Percentiles rank a stretch among this genome's conserved stretches.
phyloP scores from a whole-genome alignment of 2,329 filamentous ascomycete species.

The Diaporthe sp. region DNA sequence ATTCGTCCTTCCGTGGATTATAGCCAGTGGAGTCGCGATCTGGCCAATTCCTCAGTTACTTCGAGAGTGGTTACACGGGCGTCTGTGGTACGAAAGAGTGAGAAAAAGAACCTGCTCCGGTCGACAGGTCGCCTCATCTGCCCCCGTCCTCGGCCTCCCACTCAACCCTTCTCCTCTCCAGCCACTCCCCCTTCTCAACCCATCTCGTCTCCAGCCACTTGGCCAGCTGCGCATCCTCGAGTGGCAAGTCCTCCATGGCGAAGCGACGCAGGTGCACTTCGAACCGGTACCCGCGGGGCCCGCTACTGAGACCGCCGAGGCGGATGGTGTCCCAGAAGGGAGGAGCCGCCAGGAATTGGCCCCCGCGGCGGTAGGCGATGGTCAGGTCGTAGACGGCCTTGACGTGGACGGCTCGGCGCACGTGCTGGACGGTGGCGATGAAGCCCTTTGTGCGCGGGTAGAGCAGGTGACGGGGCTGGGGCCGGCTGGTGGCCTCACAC shows the following conservation, averaged over 20 bases:
- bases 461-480: conserved; percentile 66
- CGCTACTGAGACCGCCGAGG: conserved; percentile 52
- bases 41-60: too few species aligned
- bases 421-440: conserved; percentile 66
- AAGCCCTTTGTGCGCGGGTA: conserved; percentile 72
- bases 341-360: conserved; percentile 56
- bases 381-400: conserved; percentile 67
- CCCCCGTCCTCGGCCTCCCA: conserved; percentile 45
- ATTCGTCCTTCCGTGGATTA: too few species aligned
- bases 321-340: conserved; percentile 65
- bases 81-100: neutral
- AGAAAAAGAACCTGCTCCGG: neutral
- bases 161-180: conserved; percentile 55
- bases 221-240: conserved; percentile 58
- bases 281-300: conserved; percentile 54
- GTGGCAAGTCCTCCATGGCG: conserved; percentile 57
- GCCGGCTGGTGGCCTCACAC: conserved; percentile 61
- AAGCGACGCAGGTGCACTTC: conserved; percentile 62
- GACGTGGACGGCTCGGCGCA: conserved; percentile 61
- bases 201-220: conserved; percentile 64
- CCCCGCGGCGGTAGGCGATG: conserved; percentile 61
- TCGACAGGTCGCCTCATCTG: neutral
- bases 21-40: too few species aligned
- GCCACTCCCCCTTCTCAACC: conserved; percentile 63
- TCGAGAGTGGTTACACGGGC: neutral